These are phyloP conservation scores for Rhodosporidiobolus sp. DNA, from an alignment of 768 basidiomycete species.

Conservation along the genomic window DNA sequence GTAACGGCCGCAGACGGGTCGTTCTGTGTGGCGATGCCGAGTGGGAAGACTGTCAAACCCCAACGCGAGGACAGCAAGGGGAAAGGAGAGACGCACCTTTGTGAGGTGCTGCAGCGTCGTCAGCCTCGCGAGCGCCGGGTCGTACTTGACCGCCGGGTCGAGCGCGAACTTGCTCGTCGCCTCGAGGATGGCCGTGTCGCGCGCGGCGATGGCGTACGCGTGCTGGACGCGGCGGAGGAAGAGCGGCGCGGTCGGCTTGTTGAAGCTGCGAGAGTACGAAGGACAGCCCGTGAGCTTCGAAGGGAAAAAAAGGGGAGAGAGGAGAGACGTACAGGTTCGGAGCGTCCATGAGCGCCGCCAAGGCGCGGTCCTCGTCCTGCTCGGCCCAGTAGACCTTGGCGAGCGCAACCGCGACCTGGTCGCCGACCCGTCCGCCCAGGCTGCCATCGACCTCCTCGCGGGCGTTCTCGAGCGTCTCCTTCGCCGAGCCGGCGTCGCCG, in stretches of 20 bases:
- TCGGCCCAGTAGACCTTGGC: constrained; percentile 20
- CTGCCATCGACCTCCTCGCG: constrained; percentile 52
- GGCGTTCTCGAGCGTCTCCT: constrained; percentile 66
- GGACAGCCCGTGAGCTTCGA: too few relatives aligned
- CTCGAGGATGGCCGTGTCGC: constrained; percentile 21
- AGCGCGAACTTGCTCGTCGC: background rate
- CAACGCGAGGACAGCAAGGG: background rate
- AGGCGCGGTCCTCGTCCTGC: constrained; percentile 29
- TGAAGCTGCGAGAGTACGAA: background rate
- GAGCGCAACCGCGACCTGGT: constrained; percentile 13
- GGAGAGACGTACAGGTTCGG: constrained; percentile 20
- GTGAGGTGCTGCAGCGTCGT: constrained; percentile 8
- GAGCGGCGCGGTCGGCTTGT: constrained; percentile 10
- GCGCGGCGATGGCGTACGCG: constrained; percentile 27
- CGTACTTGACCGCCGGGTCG: constrained; percentile 25
- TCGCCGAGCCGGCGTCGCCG: constrained; percentile 61
- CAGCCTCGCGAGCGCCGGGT: constrained; percentile 13
- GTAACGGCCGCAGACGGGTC: constrained; percentile 14
- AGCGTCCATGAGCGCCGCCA: constrained; percentile 24
- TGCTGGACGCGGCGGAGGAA: constrained; percentile 28
- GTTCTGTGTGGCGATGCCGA: background rate
- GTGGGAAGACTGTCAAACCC: background rate
- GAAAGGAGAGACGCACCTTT: constrained; percentile 6
- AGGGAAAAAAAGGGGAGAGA: too few relatives aligned
- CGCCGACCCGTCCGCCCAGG: background rate